phyloP scores from a whole-genome alignment of 2,329 filamentous ascomycete species.

The Alternaria rosae region DNA sequence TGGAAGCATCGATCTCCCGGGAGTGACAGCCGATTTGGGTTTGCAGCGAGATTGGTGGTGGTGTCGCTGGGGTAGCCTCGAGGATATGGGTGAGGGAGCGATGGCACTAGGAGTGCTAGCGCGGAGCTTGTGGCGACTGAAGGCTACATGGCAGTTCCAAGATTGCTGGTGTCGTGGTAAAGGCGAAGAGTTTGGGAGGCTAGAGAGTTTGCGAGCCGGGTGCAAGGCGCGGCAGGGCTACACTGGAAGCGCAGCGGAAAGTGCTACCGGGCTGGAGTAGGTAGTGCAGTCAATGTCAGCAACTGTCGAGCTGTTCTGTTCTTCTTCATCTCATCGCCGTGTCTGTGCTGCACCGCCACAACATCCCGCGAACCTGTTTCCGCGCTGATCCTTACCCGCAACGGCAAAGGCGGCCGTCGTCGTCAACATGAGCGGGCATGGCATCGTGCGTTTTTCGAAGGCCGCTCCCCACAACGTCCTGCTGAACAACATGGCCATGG shows the following conservation, averaged over 20 bases:
- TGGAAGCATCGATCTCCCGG: neutral
- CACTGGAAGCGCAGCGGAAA: neutral
- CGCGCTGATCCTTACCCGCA: constrained; percentile 19
- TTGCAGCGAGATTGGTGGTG: neutral
- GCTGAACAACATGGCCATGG: constrained; percentile 26
- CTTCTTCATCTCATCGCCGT: neutral
- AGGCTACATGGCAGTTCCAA: neutral
- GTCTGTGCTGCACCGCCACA: constrained; percentile 18
- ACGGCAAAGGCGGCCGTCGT: constrained; percentile 8
- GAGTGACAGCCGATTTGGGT: neutral
- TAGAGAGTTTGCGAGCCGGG: neutral
- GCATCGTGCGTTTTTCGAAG: constrained; percentile 39
- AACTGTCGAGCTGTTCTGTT: no score
- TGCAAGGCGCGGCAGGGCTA: neutral
- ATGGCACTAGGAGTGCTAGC: neutral
- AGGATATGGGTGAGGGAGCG: neutral
- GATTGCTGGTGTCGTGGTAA: neutral
- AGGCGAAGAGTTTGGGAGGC: neutral
- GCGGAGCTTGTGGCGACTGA: neutral
- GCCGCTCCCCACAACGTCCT: constrained; percentile 26
- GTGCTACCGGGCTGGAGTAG: neutral
- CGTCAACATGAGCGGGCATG: constrained; percentile 31
- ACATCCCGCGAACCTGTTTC: constrained; percentile 10
- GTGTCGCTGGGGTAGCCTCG: neutral
- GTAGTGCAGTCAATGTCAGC: neutral